Base-by-base conservation (phyloP, 2,329 filamentous ascomycete species). In the Cadophora sp. region DNA sequence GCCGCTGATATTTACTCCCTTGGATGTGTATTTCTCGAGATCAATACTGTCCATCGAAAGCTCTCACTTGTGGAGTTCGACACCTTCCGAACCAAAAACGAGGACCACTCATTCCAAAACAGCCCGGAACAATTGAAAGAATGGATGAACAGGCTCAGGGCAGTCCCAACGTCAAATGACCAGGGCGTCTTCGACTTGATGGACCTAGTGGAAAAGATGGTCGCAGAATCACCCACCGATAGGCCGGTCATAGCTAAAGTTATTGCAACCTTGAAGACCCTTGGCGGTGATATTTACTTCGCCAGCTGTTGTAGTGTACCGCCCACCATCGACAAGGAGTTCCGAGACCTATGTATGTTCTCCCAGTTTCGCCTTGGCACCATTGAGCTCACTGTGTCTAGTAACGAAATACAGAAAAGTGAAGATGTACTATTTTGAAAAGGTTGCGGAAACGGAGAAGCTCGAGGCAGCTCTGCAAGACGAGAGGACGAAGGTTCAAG, bases 1-100 rank as follows among this genome's bases (percentile, higher is more conserved):
- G 27, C 53, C 4, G 63, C 63, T 9, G 63, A 65, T 16, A 60
- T 65, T n/a, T 65, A 55, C 22, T 65, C 63, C 2, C 55, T 65
- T 3, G 53, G 63, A 3, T 59, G 53, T 12, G 43, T 65, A 22
- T 65, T 65, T 31, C 53, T 65, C 11, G 63, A 65, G 27, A 65
- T 65, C 2, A 43, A 51, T 24, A 64, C 62, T 16, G 29, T 64
- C 0, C 27, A 43, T 19, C 48, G 51, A 46, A 7, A 26, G n/a
- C 26, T 51, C 5, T 64, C 62, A 37, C 16, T 64, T 14, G 50
- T 43, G 24, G 62, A 64, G n/a, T 56, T 64, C 11, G 62, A 51
- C 14, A 27, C 29, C n/a, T 64, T 64, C 27, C 29, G 48, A 4
- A 40, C 26, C 22, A 26, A 27, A 24, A 46, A 58, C 7, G 62